Conservation (phyloP, 2,329 filamentous ascomycete genomes). For the Onygenales sp. region DNA sequence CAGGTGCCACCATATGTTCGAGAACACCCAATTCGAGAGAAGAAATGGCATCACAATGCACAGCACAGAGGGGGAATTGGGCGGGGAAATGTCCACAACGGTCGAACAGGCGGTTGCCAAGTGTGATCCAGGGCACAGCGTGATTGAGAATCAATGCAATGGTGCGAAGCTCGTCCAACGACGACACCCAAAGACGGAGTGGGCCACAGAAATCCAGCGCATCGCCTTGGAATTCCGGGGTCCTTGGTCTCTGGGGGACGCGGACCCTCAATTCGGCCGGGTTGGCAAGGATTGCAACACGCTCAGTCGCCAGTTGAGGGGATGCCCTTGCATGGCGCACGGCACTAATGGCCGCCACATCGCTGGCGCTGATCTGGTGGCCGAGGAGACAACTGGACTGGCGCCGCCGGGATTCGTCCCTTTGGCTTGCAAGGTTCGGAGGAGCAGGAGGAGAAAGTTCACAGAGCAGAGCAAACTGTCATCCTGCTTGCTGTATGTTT, state of each 20-base stretch:
- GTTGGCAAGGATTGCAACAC: background rate
- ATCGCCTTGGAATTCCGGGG: too few species aligned
- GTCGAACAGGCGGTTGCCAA: background rate
- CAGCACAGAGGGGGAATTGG: background rate
- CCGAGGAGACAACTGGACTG: background rate
- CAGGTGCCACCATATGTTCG: background rate
- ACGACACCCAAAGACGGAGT: background rate
- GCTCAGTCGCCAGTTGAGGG: background rate
- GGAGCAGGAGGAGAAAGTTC: background rate
- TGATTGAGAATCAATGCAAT: background rate
- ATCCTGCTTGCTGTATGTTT: background rate
- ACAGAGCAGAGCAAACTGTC: background rate
- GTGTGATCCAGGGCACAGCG: background rate
- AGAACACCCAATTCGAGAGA: background rate
- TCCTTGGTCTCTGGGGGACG: background rate
- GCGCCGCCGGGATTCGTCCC: too few species aligned
- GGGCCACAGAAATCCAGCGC: too few species aligned
- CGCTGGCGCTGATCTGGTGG: background rate
- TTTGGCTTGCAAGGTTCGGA: background rate
- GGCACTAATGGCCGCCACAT: background rate
- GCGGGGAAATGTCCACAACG: background rate
- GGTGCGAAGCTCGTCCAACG: background rate
- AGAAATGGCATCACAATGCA: background rate
- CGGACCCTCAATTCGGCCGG: background rate
- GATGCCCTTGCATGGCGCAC: slow-evolving; percentile 1